Base-by-base conservation (phyloP, 495 filamentous ascomycete genomes). In the Aspergillus sclerotiicarbonarius region DNA sequence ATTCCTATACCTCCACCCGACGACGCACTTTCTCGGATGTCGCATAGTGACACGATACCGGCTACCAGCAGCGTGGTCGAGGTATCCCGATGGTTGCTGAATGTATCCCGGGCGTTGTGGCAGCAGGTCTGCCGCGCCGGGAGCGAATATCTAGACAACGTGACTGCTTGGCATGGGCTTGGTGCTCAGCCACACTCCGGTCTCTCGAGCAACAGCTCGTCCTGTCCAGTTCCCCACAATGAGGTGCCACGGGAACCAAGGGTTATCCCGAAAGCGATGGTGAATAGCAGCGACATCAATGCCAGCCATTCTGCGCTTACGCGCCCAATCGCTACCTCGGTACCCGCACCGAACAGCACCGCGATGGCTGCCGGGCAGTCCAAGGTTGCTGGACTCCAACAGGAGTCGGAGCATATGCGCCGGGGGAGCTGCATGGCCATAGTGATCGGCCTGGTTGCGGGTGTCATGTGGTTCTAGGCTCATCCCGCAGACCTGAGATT, bases 401-500 rank as follows among this genome's bases (percentile, higher is more conserved):
- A 49, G 41, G 61, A 68, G 31, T 59, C 75, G n/a, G 57, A 65
- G 15, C 65, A 72, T 29, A 57, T 71, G 25, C 71, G 65, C 20
- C 29, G 47, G 29, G 72, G 73, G 9, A 77, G 73, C 50, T 75
- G 71, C 20, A 77, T 77, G 75, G 75, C 75, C 31, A 68, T 77
- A 46, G 70, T 77, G 21, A 72, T 77, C 25, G 73, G 70, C 20
- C 53, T 77, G 25, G 69, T 76, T 15, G 73, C 51, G 3, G 75
- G 75, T 33, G 71, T 76, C n/a, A 69, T 76, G 62, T 77, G 73
- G 73, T 76, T 77, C 51, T 77, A 65, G 18, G n/a, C 21, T 12
- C 13, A 41, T 15, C 3, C 9, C 37, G 5, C 37, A 41, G 5
- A 2, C 8, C n/a, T 6, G 12, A 6, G 37, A 15, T n/a, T 44